Evolutionary conservation across 106 monocot genomes (phyloP).

Genomic region (Amphibolis antarctica): DNA sequence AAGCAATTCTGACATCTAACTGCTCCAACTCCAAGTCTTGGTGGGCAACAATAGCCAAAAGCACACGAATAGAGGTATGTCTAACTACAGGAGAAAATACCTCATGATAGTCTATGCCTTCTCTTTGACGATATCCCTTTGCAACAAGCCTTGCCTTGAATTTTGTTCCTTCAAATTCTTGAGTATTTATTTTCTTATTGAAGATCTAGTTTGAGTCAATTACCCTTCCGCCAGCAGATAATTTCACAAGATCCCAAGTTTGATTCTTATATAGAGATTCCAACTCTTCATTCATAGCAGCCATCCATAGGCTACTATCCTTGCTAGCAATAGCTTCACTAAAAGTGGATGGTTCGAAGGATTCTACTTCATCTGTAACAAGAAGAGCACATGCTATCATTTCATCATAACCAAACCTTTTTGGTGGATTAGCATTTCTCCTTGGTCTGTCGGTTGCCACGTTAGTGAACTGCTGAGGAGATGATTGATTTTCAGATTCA

Average conservation of each 20-base stretch:
- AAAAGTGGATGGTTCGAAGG: not conserved
- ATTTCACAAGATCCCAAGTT: not conserved
- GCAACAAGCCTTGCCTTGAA: not conserved
- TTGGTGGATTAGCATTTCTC: too few species aligned
- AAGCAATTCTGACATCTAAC: not conserved
- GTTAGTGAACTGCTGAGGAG: too few species aligned
- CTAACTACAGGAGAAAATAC: conserved; percentile 2
- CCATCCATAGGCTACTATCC: not conserved
- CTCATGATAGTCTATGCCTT: conserved; percentile 6
- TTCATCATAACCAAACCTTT: too few species aligned
- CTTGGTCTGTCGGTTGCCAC: too few species aligned
- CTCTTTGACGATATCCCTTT: not conserved
- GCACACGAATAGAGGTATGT: not conserved
- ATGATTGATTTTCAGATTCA: too few species aligned
- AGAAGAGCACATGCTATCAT: not conserved
- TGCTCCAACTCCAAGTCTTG: not conserved
- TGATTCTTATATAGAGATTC: not conserved
- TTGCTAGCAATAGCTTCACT: not conserved
- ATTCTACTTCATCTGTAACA: not conserved
- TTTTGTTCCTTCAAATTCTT: not conserved
- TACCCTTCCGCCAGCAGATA: not conserved
- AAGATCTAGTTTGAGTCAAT: not conserved
- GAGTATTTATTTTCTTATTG: not conserved
- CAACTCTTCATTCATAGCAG: not conserved
- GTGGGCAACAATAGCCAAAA: not conserved